These are phyloP conservation scores for Pleurotus pulmonarius DNA, from an alignment of 768 basidiomycete genomes.

Conservation along the genomic window DNA sequence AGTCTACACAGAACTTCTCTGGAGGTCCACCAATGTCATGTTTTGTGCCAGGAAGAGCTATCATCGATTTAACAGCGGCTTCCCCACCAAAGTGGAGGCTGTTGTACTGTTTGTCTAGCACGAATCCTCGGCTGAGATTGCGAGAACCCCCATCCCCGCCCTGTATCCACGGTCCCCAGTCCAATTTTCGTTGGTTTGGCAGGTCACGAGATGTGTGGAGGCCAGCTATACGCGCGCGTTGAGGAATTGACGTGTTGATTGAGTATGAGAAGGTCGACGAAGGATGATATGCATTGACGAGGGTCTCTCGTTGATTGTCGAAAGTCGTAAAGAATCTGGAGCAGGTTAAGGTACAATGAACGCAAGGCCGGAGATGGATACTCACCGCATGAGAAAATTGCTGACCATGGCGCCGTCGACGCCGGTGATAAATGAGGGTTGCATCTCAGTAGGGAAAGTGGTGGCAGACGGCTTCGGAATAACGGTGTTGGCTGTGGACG, in stretches of 20 bases:
- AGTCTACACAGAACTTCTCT: constrained; percentile 84
- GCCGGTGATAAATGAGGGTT: constrained; percentile 68
- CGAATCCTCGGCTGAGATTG: constrained; percentile 69
- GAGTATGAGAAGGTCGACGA: constrained; percentile 90
- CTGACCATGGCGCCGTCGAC: constrained; percentile 67
- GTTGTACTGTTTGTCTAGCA: constrained; percentile 56
- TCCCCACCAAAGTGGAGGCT: constrained; percentile 74
- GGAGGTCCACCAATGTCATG: constrained; percentile 80
- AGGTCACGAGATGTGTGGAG: constrained; percentile 58
- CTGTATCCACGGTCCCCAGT: constrained; percentile 70
- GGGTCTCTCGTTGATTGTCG: constrained; percentile 67
- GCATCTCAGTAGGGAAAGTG: constrained; percentile 79
- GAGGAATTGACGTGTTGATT: constrained; percentile 78
- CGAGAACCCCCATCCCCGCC: constrained; percentile 61
- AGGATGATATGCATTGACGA: constrained; percentile 76
- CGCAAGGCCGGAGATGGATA: constrained; percentile 9
- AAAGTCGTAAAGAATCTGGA: constrained; percentile 80
- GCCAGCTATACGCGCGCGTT: constrained; percentile 71
- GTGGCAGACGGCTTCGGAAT: constrained; percentile 51
- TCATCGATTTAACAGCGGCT: constrained; percentile 55
- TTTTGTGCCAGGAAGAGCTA: constrained; percentile 66
- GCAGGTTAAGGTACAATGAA: constrained; percentile 11
- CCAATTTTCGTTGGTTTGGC: constrained; percentile 81
- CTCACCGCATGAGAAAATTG: constrained; percentile 75
- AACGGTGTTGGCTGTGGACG: constrained; percentile 38